phyloP scores from a whole-genome alignment of 148 eudicot genomes.

The Tetragonia tetragonoides region DNA sequence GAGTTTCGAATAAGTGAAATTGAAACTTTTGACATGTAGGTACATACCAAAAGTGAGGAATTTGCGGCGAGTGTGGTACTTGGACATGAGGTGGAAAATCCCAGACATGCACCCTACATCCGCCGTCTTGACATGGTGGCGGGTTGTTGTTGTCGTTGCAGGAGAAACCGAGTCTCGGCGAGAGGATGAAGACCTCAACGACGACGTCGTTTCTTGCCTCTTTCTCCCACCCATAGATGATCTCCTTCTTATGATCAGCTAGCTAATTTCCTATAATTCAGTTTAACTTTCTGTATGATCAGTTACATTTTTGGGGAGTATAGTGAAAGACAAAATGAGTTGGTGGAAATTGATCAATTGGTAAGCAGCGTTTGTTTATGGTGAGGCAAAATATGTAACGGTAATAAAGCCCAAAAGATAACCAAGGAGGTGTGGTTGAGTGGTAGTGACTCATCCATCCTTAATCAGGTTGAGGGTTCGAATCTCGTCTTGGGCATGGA shows the following conservation, averaged over 20 bases:
- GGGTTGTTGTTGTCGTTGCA: slow-evolving; percentile 19
- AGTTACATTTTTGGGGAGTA: background rate
- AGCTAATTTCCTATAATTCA: too few relatives aligned
- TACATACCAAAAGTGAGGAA: slow-evolving; percentile 62
- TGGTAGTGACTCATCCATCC: too few relatives aligned
- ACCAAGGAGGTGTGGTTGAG: too few relatives aligned
- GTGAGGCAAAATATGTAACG: slow-evolving; percentile 25
- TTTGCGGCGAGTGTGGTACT: slow-evolving; percentile 54
- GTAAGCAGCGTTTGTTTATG: background rate
- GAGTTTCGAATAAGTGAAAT: too few relatives aligned
- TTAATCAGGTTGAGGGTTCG: too few relatives aligned
- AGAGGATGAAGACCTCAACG: slow-evolving; percentile 31
- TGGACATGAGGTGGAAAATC: slow-evolving; percentile 59
- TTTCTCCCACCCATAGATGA: slow-evolving; percentile 18
- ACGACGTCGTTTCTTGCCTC: slow-evolving; percentile 11
- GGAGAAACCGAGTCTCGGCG: slow-evolving; percentile 32
- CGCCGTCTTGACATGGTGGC: slow-evolving; percentile 33
- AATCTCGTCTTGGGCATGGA: too few relatives aligned
- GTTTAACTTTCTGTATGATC: background rate
- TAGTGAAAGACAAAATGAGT: background rate
- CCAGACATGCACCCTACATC: slow-evolving; percentile 75
- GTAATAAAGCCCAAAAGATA: slow-evolving; percentile 17
- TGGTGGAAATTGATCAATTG: background rate
- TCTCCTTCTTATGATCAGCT: background rate
- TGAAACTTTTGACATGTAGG: background rate